Evolutionary conservation across 2,329 filamentous ascomycete species (phyloP), one percentile per base, ranked within the genome.

Genomic region (Apiospora phragmitis): DNA sequence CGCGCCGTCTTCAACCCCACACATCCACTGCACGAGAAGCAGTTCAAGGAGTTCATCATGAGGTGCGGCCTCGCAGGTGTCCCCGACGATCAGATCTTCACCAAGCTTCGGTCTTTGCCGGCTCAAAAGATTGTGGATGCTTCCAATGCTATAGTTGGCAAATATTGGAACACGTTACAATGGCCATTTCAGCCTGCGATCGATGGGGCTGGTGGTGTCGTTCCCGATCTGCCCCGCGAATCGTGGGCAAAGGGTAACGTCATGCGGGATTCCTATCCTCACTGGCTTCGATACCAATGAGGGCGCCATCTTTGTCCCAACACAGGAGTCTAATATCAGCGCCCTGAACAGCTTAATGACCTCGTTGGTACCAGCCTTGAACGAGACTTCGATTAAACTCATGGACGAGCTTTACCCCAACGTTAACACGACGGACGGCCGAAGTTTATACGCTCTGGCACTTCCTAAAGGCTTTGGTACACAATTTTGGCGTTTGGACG

Each of bases 281-380:
- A 93, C 91, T 0, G 92, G 92, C 9, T 94, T 90, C 82, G 91
- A 90, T 79, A 88, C 89, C 49, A 90, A 93, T 75, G 92, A 94
- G 78, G 92, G 91, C 21, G 86, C 89, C 0, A 78, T 84, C 47
- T 94, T 93, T 76, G 87, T 93, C 0, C 87, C 90, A 0, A 78
- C 82, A 18, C 87, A 69, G n/a, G n/a, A n/a, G n/a, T 80, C 83
- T 18, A 83, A 82, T 2, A 81, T 85, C 14, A 80, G 78, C 0
- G 84, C 90, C 14, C 91, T 93, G 77, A 83, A 83, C 3, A 71
- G 78, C 3, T 93, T 93, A 79, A 93, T 93, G 83, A 78, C 80
- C 0, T 82, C 80, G 0, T 85, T 94, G 12, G 85, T 94, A 16
- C 91, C 91, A 0, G 81, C 83, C 2, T 81, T 93, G 18, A 82